A percentile compares a stretch with the other conserved stretches of the same genome.
Evolutionary conservation across 2,329 filamentous ascomycete species (phyloP).

Genomic region (Clonostachys chloroleuca): DNA sequence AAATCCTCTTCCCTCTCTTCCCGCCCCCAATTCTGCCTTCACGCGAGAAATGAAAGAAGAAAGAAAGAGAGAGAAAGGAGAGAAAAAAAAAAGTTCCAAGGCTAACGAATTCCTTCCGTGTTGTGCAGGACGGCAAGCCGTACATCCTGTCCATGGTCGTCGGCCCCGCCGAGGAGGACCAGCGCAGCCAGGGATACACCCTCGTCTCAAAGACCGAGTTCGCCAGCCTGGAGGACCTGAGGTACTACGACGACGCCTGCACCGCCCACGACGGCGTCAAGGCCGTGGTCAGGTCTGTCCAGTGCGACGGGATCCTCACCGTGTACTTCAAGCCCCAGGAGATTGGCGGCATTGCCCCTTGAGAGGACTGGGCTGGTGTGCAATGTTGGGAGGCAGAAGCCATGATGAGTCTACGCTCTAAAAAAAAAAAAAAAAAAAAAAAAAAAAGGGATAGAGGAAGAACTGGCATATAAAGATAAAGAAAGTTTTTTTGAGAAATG

Average conservation of each 20-base stretch:
- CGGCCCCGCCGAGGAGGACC: constrained; percentile 48
- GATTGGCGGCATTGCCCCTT: constrained; percentile 1
- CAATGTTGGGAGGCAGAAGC: background rate
- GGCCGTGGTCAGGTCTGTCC: constrained; percentile 18
- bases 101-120: too few relatives aligned
- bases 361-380: background rate
- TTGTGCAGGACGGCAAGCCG: constrained; percentile 59
- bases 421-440: background rate
- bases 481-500: background rate
- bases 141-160: constrained; percentile 60
- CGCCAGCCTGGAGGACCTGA: constrained; percentile 60
- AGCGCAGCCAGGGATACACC: constrained; percentile 62
- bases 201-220: constrained; percentile 61
- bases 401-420: background rate
- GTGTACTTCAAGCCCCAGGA: constrained; percentile 32
- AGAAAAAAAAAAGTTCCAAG: background rate
- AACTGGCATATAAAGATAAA: background rate
- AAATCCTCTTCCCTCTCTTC: background rate
- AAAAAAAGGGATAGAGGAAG: background rate
- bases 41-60: too few relatives aligned
- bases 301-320: constrained; percentile 28
- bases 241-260: constrained; percentile 60
- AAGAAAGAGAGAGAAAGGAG: background rate
- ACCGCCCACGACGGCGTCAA: constrained; percentile 37
- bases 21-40: background rate